phyloP scores from a whole-genome alignment of 768 basidiomycete species.

The Termitomyces sp. region DNA sequence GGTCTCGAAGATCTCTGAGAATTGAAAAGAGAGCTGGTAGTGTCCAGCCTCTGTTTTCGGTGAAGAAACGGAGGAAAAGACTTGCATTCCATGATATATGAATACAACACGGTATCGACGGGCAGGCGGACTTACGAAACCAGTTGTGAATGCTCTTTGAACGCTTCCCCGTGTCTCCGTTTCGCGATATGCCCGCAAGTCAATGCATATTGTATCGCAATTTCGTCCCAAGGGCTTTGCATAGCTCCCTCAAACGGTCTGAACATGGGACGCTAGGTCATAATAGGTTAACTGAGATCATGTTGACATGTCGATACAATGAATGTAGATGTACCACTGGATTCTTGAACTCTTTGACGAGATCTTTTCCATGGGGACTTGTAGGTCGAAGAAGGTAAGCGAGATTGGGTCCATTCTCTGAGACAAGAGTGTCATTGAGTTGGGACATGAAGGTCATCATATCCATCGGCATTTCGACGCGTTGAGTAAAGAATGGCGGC shows the following conservation, averaged over 20 bases:
- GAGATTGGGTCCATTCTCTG: slow-evolving; percentile 65
- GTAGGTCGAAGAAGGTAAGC: slow-evolving; percentile 76
- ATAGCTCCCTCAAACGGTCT: slow-evolving; percentile 59
- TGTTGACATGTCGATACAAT: background rate
- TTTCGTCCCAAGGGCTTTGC: slow-evolving; percentile 80
- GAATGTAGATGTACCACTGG: slow-evolving; percentile 35
- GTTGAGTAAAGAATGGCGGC: background rate
- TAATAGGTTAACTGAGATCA: background rate
- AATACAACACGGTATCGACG: background rate
- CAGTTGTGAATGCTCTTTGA: slow-evolving; percentile 74
- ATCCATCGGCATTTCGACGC: slow-evolving; percentile 39
- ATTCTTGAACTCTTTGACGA: slow-evolving; percentile 70
- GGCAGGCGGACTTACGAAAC: slow-evolving; percentile 58
- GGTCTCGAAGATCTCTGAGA: slow-evolving; percentile 75
- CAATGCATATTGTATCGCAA: slow-evolving; percentile 79
- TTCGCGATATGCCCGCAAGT: slow-evolving; percentile 70
- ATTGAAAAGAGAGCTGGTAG: slow-evolving; percentile 81
- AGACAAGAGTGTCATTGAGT: slow-evolving; percentile 56
- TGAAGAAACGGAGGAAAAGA: slow-evolving; percentile 74
- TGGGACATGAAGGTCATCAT: slow-evolving; percentile 60
- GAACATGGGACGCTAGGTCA: slow-evolving; percentile 33
- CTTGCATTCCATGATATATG: slow-evolving; percentile 31
- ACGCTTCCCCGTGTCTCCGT: slow-evolving; percentile 66
- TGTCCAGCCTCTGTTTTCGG: slow-evolving; percentile 84
- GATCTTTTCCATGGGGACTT: slow-evolving; percentile 72